Base-by-base conservation (phyloP, 352 stramenopile species). In the Pythium utonaiense region DNA sequence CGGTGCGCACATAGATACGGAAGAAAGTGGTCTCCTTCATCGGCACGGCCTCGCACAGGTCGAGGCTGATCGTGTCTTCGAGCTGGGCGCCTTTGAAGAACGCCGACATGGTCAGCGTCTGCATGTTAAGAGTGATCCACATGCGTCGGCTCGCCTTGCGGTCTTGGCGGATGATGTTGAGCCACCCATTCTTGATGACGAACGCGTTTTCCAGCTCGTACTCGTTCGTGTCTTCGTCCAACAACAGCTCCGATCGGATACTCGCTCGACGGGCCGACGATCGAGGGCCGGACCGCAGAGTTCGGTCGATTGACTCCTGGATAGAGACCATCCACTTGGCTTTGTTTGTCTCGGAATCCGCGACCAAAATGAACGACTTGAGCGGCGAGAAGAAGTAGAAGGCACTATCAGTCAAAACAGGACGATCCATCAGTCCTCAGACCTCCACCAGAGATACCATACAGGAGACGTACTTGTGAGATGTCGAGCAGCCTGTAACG, bases 111-210 rank as follows among this genome's bases (percentile, higher is more conserved):
- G 83, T 79, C n/a, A 93, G 55, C 5, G 57, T 81, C 67, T 93
- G 79, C 55, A 93, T 65, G 44, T 78, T 91, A 45, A 93, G 64
- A n/a, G 83, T 89, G 57, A 91, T 85, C 83, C 83, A 93, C 48
- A 91, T 57, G 3, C 83, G 73, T 19, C 80, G 79, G 24, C 65
- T 71, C 16, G 57, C 57, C 21, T 62, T 72, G 19, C 68, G 67
- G 19, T 76, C 68, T 3, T 74, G 71, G 17, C 62, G 73, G 34
- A 71, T 74, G 3, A 92, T 77, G 33, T 91, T 91, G 16, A 95
- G 66, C 86, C 86, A 95, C 5, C 86, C 86, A 36, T 92, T 91
- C 70, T 95, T 95, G 65, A 95, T 93, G 33, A 88, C 78, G 48
- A 91, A 79, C 17, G 77, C 80, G 53, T 73, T 77, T 67, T 87